Evolutionary conservation across 352 stramenopile genomes (phyloP).

Genomic region (Achlya hypogyna): DNA sequence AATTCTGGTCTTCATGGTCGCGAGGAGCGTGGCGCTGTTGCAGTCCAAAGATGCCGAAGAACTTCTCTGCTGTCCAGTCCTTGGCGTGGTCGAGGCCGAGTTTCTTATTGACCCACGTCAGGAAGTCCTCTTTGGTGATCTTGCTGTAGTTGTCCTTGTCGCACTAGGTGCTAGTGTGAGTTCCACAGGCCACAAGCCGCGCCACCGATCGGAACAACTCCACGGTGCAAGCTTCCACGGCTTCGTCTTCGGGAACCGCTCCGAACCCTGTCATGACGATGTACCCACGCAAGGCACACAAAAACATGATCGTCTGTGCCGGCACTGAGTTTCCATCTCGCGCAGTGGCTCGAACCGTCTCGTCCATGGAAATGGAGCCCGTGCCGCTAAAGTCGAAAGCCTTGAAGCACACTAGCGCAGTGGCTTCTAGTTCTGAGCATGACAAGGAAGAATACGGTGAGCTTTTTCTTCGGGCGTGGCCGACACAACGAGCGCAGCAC

Average conservation of each 20-base stretch:
- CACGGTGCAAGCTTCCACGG: constrained; percentile 44
- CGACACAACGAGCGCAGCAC: constrained; percentile 33
- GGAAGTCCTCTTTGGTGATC: constrained; percentile 10
- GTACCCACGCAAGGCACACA: constrained; percentile 45
- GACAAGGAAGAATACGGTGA: constrained; percentile 22
- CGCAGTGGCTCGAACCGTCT: constrained; percentile 36
- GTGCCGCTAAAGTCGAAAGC: constrained; percentile 64
- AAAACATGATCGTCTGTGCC: constrained; percentile 47
- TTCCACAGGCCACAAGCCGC: not conserved
- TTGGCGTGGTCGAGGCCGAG: not conserved
- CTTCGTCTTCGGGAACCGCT: constrained; percentile 39
- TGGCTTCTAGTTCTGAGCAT: not conserved
- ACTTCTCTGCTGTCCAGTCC: not conserved
- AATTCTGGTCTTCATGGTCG: too few species aligned
- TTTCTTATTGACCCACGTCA: not conserved
- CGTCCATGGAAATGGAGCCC: constrained; percentile 65
- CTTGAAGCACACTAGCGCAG: constrained; percentile 51
- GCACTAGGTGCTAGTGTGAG: not conserved
- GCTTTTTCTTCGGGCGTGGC: constrained; percentile 46
- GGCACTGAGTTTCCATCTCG: not conserved
- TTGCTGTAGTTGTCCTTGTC: constrained; percentile 17
- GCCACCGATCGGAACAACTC: constrained; percentile 32
- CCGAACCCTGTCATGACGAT: constrained; percentile 40
- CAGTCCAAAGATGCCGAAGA: not conserved
- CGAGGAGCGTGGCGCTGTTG: too few species aligned